These are phyloP conservation scores for Albatrellus sp. DNA, from an alignment of 1,284 basidiomycete species.

Conservation along the genomic window DNA sequence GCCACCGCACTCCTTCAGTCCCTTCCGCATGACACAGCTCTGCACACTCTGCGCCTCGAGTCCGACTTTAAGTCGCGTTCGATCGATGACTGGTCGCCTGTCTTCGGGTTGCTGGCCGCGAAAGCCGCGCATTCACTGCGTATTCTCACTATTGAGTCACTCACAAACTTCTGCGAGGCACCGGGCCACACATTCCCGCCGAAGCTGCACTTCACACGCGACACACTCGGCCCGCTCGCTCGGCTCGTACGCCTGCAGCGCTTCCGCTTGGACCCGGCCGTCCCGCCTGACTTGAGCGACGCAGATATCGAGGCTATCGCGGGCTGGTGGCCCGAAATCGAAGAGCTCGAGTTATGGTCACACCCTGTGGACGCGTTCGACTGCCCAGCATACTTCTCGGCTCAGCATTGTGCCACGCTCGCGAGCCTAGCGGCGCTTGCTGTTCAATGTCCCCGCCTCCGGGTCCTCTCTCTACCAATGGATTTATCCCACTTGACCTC, in stretches of 20 bases:
- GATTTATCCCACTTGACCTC: constrained; percentile 8
- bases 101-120: constrained; percentile 25
- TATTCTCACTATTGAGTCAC: constrained; percentile 30
- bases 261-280: constrained; percentile 10
- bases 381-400: constrained; percentile 9
- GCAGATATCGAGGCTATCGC: constrained; percentile 9
- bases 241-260: constrained; percentile 9
- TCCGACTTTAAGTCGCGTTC: constrained; percentile 18
- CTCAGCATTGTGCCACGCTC: constrained; percentile 10
- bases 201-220: constrained; percentile 12
- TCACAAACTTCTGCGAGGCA: constrained; percentile 12
- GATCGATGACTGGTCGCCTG: constrained; percentile 23
- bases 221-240: constrained; percentile 11
- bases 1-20: constrained; percentile 20
- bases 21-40: constrained; percentile 18
- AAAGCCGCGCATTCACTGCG: constrained; percentile 25
- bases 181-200: constrained; percentile 10
- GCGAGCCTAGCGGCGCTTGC: constrained; percentile 9
- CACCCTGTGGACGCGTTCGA: constrained; percentile 11
- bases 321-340: constrained; percentile 12
- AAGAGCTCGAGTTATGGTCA: constrained; percentile 11
- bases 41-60: constrained; percentile 24
- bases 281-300: constrained; percentile 11
- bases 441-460: constrained; percentile 7
- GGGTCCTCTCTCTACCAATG: constrained; percentile 7